phyloP scores from a whole-genome alignment of 169 alveolate genomes.

The Plasmodium vinckei region DNA sequence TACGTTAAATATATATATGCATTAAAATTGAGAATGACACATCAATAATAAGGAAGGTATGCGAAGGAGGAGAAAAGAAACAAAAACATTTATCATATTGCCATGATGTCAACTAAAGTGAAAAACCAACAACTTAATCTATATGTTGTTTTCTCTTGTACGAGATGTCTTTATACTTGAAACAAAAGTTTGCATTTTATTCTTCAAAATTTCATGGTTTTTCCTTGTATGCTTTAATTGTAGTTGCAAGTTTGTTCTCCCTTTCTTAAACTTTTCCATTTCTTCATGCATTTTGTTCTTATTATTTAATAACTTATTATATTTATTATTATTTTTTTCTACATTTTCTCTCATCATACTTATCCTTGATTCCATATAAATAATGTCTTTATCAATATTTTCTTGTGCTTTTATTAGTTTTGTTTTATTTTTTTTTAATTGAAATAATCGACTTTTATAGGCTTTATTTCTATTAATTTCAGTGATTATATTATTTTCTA shows the following conservation, averaged over 20 bases:
- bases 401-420: constrained; percentile 37
- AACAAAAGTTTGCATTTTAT: constrained; percentile 52
- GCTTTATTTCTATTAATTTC: constrained; percentile 34
- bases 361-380: constrained; percentile 43
- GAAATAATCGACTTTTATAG: constrained; percentile 22
- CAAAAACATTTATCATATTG: no score
- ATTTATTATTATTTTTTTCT: constrained; percentile 23
- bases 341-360: constrained; percentile 29
- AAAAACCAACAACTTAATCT: no score
- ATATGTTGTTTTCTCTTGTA: neutral
- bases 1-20: no score
- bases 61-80: no score
- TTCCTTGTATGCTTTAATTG: constrained; percentile 32
- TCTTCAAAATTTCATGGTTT: constrained; percentile 43
- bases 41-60: no score
- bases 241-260: constrained; percentile 29
- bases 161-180: constrained; percentile 8
- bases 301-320: constrained; percentile 10
- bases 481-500: constrained; percentile 21
- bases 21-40: no score
- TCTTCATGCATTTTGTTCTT: constrained; percentile 72
- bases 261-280: constrained; percentile 58
- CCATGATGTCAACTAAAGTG: no score
- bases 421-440: constrained; percentile 56
- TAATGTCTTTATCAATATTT: constrained; percentile 37